A percentile compares a stretch with the other conserved stretches of the same genome.
These are phyloP conservation scores for Trypanosoma cruzi DNA, from an alignment of 208 protist genomes.

Conservation along the genomic window DNA sequence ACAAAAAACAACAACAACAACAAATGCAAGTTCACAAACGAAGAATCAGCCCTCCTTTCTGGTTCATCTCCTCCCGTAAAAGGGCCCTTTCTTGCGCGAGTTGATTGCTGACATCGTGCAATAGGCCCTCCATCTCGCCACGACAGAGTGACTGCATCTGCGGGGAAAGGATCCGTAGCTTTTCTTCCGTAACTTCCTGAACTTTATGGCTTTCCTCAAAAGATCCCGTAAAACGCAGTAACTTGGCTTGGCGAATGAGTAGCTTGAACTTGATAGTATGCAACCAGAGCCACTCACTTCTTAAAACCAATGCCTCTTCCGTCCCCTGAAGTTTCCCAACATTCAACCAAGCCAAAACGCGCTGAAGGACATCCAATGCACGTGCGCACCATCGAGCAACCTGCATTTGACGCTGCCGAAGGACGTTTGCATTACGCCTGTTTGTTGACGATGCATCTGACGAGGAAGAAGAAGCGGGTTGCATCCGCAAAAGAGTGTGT, in stretches of 20 bases:
- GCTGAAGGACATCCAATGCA: slow-evolving; percentile 12
- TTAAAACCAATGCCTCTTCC: neutral
- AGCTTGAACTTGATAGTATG: slow-evolving; percentile 31
- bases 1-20: slow-evolving; percentile 23
- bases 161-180: slow-evolving; percentile 18
- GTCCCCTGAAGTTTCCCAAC: neutral
- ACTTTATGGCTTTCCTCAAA: slow-evolving; percentile 17
- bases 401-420: slow-evolving; percentile 13
- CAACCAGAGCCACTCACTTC: slow-evolving; percentile 24
- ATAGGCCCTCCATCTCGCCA: slow-evolving; percentile 1
- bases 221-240: slow-evolving; percentile 12
- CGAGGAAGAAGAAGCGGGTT: neutral
- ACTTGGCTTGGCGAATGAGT: slow-evolving; percentile 22
- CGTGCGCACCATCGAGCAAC: slow-evolving; percentile 25
- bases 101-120: slow-evolving; percentile 18
- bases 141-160: neutral
- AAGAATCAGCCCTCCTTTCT: slow-evolving; percentile 18
- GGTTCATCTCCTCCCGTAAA: slow-evolving; percentile 13
- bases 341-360: slow-evolving; percentile 13
- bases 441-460: neutral
- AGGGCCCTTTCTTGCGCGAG: slow-evolving; percentile 13
- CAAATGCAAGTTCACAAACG: slow-evolving; percentile 35
- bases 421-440: neutral
- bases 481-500: slow-evolving; percentile 24
- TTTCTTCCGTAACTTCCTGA: slow-evolving; percentile 17